A percentile compares a stretch with the other conserved stretches of the same genome.
phyloP scores from a whole-genome alignment of 108 stramenopile species.

The Fragilaria crotonensis region DNA sequence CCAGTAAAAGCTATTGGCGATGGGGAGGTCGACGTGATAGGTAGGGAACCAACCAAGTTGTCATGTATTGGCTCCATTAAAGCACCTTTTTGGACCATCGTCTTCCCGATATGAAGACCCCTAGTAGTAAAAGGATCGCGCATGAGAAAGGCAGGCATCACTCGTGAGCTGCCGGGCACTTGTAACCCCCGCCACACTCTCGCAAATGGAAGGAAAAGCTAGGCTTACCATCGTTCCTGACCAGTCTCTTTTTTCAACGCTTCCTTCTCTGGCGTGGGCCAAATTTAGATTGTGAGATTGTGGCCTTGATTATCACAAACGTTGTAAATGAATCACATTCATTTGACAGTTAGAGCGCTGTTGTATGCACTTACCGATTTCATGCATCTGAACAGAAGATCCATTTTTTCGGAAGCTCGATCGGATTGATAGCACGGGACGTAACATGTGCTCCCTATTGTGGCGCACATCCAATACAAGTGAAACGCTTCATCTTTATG shows the following conservation, averaged over 20 bases:
- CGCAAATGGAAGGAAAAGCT: no score
- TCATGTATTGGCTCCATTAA: conserved; percentile 51
- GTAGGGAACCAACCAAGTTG: conserved; percentile 50
- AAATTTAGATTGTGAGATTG: conserved; percentile 54
- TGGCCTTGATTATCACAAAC: conserved; percentile 7
- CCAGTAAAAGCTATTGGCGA: not conserved
- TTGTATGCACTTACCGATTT: no score
- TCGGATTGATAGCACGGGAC: no score
- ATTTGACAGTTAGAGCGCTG: no score
- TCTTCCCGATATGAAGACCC: conserved; percentile 30
- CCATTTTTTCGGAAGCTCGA: no score
- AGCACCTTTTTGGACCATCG: conserved; percentile 37
- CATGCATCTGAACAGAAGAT: no score
- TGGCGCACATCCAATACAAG: no score
- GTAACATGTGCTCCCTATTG: no score
- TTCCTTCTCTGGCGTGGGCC: conserved; percentile 35
- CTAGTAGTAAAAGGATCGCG: conserved; percentile 9
- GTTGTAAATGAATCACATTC: no score
- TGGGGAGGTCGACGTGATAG: conserved; percentile 8
- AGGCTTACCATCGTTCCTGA: conserved; percentile 20
- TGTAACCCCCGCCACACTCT: no score
- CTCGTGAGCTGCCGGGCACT: no score
- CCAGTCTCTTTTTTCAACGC: conserved; percentile 35
- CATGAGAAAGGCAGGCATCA: not conserved
- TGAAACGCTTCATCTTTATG: no score